phyloP scores from a whole-genome alignment of 768 basidiomycete genomes.

The Dioszegia aurantiaca region DNA sequence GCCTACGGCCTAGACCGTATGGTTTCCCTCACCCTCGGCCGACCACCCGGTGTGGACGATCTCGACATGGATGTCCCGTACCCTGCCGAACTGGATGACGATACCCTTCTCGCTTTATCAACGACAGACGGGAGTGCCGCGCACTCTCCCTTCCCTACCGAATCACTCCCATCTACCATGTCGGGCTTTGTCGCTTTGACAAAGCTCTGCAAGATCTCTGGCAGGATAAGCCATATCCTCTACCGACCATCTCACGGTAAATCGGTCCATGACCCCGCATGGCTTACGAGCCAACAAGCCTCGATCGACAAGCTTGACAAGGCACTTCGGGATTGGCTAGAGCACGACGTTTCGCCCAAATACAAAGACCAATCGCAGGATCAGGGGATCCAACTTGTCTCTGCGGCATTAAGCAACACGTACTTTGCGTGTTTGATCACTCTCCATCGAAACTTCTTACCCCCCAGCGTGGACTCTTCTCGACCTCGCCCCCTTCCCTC shows the following conservation, averaged over 20 bases:
- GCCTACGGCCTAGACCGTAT: constrained; percentile 77
- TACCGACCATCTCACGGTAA: constrained; percentile 40
- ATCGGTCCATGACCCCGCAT: constrained; percentile 69
- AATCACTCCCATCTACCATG: constrained; percentile 63
- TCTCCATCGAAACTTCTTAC: constrained; percentile 45
- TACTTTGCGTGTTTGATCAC: constrained; percentile 45
- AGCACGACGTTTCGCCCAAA: constrained; percentile 55
- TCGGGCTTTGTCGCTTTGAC: constrained; percentile 72
- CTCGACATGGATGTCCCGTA: constrained; percentile 84
- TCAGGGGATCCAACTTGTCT: constrained; percentile 36
- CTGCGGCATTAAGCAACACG: constrained; percentile 39
- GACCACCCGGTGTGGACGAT: constrained; percentile 84
- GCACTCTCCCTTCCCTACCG: constrained; percentile 14
- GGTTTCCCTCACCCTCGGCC: constrained; percentile 83
- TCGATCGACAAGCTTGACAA: constrained; percentile 74
- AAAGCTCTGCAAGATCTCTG: constrained; percentile 78
- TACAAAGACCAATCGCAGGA: constrained; percentile 41
- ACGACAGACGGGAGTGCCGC: not conserved
- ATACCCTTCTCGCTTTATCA: constrained; percentile 63
- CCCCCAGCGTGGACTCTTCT: constrained; percentile 36
- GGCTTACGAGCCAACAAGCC: constrained; percentile 70
- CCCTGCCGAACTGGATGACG: constrained; percentile 77
- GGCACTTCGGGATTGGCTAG: constrained; percentile 78
- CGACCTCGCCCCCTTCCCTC: constrained; percentile 39
- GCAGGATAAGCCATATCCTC: constrained; percentile 54